Evolutionary conservation across 208 protist species (phyloP), one percentile per base, ranked within the genome.

Genomic region (Blastocrithidia nonstop): DNA sequence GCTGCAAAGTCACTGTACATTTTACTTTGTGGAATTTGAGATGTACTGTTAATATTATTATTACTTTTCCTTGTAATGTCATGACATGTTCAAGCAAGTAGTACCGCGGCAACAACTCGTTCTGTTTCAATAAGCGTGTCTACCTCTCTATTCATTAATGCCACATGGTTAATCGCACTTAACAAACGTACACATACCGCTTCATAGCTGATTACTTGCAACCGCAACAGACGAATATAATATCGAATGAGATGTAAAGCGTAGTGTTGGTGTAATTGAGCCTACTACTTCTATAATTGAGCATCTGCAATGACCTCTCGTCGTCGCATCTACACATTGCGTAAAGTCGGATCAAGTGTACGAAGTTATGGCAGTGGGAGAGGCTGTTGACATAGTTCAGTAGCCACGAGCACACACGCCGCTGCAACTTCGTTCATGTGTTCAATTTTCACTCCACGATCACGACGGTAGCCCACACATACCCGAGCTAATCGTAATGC

Each of bases 321-420:
- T 3, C 71, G 71, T 1, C 63, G 66, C n/a, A 42, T 44, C 49
- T 78, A 69, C 5, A 85, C 65, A 33, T 78, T 54, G 27, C 62
- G 61, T 22, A 89, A 45, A 0, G 64, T 58, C 3, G 66, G 56
- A 42, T 82, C 76, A 24, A 90, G 41, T 25, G 53, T 50, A 33
- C 64, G 75, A 49, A 90, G 53, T 57, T 90, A 75, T 0, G 50
- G 48, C 3, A 74, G 28, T 3, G 75, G 76, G 6, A 90, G 52
- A 1, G 80, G 80, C 35, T 70, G 60, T 11, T 59, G 55, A 29
- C 57, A 15, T 24, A 61, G 48, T 41, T 79, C 75, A 3, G 74
- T 32, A 1, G 80, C 75, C 28, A 90, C 58, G 63, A 83, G 54
- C 37, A 90, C 57, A 17, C 72, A 90, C 9, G 75, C 75, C 3